Conservation (phyloP, 2,329 filamentous ascomycete genomes). For the Pseudocercospora macadamiae region DNA sequence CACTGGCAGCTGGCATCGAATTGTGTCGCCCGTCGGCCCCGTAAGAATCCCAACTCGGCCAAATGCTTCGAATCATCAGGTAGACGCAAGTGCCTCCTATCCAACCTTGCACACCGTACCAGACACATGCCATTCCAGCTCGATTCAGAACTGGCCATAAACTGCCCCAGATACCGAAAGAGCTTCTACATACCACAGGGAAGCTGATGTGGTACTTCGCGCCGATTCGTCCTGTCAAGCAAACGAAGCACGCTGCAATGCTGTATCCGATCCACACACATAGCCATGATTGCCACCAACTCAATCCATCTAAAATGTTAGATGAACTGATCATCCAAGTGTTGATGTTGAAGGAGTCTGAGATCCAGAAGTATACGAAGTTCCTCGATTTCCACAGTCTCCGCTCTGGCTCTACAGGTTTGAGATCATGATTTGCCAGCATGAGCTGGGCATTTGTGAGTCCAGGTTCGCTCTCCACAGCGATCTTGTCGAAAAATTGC, state of each 20-base stretch:
- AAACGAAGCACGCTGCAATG: constrained; percentile 74
- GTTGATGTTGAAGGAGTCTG: constrained; percentile 78
- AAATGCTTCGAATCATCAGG: constrained; percentile 71
- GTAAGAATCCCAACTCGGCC: constrained; percentile 48
- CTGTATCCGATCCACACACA: constrained; percentile 69
- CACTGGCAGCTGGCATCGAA: constrained; percentile 64
- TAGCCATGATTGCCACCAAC: constrained; percentile 54
- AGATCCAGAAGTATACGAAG: constrained; percentile 82
- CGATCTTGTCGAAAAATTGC: constrained; percentile 60
- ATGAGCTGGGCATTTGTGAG: constrained; percentile 79
- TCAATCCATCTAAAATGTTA: constrained; percentile 72
- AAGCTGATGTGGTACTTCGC: constrained; percentile 89
- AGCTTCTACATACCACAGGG: constrained; percentile 75
- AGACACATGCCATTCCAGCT: constrained; percentile 83
- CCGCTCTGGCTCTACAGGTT: constrained; percentile 72
- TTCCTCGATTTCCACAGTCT: constrained; percentile 87
- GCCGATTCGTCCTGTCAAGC: constrained; percentile 78
- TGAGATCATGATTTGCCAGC: constrained; percentile 69
- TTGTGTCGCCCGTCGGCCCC: constrained; percentile 58
- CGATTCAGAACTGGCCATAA: constrained; percentile 89
- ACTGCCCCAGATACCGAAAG: constrained; percentile 86
- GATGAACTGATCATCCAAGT: constrained; percentile 79
- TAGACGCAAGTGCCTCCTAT: constrained; percentile 82
- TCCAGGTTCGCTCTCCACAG: constrained; percentile 74
- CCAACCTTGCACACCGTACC: constrained; percentile 84